These are phyloP conservation scores for Chlamydomonas sphaeroides DNA, from an alignment of 139 green algal genomes.

Conservation along the genomic window DNA sequence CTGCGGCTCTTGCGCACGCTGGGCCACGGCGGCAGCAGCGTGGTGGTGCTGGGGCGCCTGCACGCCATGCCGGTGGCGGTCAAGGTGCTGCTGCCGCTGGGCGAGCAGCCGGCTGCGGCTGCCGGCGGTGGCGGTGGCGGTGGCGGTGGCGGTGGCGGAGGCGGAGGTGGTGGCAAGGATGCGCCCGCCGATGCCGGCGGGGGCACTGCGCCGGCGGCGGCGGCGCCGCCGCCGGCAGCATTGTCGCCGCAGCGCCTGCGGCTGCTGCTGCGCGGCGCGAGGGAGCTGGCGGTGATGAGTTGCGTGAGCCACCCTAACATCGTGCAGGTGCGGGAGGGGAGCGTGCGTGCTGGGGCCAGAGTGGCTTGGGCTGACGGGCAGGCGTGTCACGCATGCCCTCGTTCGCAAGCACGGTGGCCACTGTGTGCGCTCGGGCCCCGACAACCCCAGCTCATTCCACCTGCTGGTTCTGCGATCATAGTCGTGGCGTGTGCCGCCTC, in stretches of 20 bases:
- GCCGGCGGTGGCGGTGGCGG: background rate
- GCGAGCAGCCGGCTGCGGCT: background rate
- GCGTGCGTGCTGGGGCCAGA: background rate
- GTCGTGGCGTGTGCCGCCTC: background rate
- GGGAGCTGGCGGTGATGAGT: conserved; percentile 33
- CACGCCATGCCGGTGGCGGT: conserved; percentile 26
- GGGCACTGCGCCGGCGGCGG: too few relatives aligned
- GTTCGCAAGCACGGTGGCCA: too few relatives aligned
- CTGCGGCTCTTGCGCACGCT: conserved; percentile 8
- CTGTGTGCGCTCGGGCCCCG: too few relatives aligned
- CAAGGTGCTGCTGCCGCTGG: conserved; percentile 8
- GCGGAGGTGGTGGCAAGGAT: too few relatives aligned
- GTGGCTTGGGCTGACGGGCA: too few relatives aligned
- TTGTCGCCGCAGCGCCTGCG: background rate
- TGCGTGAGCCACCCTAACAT: conserved; percentile 12
- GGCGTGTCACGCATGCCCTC: too few relatives aligned
- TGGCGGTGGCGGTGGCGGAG: background rate
- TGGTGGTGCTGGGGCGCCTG: conserved; percentile 16
- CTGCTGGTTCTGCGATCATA: too few relatives aligned
- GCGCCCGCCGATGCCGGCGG: background rate
- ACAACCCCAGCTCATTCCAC: too few relatives aligned
- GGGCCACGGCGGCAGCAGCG: conserved; percentile 7
- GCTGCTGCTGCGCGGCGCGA: conserved; percentile 18
- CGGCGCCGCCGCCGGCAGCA: too few relatives aligned
- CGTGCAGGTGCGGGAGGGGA: conserved; percentile 4